These are phyloP conservation scores for Priceomyces fermenticarens DNA, from an alignment of 805 yeast genomes.

Conservation along the genomic window DNA sequence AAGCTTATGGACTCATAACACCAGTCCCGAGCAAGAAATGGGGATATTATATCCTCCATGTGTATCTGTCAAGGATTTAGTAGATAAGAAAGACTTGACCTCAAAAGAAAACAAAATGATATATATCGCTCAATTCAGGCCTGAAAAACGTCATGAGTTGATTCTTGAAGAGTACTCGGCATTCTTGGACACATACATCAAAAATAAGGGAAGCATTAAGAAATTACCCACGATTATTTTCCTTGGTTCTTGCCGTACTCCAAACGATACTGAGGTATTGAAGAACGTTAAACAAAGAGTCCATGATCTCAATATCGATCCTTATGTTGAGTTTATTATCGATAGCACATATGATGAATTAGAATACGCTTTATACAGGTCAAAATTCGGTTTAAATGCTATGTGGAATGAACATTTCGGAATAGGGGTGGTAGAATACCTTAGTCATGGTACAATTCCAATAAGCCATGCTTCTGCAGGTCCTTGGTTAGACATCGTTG, in stretches of 20 bases:
- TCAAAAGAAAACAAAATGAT: conserved; percentile 41
- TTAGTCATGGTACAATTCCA: conserved; percentile 83
- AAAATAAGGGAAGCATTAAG: conserved; percentile 12
- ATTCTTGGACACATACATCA: conserved; percentile 36
- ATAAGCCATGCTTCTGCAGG: conserved; percentile 95
- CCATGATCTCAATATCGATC: conserved; percentile 24
- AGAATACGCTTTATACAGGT: conserved; percentile 46
- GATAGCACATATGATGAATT: conserved; percentile 74
- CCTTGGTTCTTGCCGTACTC: conserved; percentile 80
- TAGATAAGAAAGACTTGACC: conserved; percentile 5
- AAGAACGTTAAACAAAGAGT: conserved; percentile 41
- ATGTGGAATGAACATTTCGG: conserved; percentile 99
- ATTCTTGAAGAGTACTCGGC: conserved; percentile 61
- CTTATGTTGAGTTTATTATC: conserved; percentile 53
- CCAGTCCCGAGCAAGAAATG: conserved; percentile 18
- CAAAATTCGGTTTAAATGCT: conserved; percentile 82
- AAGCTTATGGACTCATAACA: conserved; percentile 56
- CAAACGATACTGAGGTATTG: conserved; percentile 61
- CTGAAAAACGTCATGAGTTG: conserved; percentile 86
- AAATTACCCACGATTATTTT: conserved; percentile 59
- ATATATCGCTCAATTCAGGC: conserved; percentile 88
- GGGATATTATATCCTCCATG: conserved; percentile 84
- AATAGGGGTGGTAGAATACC: conserved; percentile 91
- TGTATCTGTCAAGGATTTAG: conserved; percentile 50
- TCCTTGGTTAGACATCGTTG: conserved; percentile 84